Percentiles rank a stretch among this genome's conserved stretches.
phyloP scores from a whole-genome alignment of 2,329 filamentous ascomycete species.

The Torrubiellomyces zombiae region DNA sequence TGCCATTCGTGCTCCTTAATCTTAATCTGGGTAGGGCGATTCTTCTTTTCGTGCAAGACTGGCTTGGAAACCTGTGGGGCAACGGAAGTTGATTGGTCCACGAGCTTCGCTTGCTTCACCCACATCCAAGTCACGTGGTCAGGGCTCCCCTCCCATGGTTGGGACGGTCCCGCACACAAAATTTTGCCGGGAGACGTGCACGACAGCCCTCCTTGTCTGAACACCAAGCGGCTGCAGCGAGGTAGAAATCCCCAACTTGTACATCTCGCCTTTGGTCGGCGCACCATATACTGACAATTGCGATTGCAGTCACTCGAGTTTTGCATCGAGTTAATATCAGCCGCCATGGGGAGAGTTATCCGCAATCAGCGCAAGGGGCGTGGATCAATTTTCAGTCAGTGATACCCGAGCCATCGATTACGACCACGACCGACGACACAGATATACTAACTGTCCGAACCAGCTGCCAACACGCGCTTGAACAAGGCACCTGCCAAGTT shows the following conservation, averaged over 20 bases:
- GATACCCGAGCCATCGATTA: slow-evolving; percentile 10
- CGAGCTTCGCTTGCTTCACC: slow-evolving; percentile 3
- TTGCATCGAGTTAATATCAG: slow-evolving; percentile 18
- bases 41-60: no score
- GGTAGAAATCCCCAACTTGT: slow-evolving; percentile 17
- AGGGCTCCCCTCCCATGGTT: slow-evolving; percentile 15
- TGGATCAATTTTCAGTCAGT: slow-evolving; percentile 41
- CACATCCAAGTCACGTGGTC: slow-evolving; percentile 16
- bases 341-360: slow-evolving; percentile 42
- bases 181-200: slow-evolving; percentile 15
- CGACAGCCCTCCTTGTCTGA: slow-evolving; percentile 15
- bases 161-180: slow-evolving; percentile 19
- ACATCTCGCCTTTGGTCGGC: slow-evolving; percentile 8
- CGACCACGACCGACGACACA: slow-evolving; percentile 7
- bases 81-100: slow-evolving; percentile 1
- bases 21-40: no score
- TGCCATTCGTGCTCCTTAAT: no score
- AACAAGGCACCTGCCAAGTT: slow-evolving; percentile 80
- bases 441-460: slow-evolving; percentile 15
- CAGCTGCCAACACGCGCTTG: slow-evolving; percentile 71
- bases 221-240: slow-evolving; percentile 24
- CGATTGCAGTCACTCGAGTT: slow-evolving; percentile 12
- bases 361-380: slow-evolving; percentile 48
- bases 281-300: slow-evolving; percentile 5
- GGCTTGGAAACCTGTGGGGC: no score